Base-by-base conservation (phyloP, 768 basidiomycete genomes). In the Kwoniella dejecticola region DNA sequence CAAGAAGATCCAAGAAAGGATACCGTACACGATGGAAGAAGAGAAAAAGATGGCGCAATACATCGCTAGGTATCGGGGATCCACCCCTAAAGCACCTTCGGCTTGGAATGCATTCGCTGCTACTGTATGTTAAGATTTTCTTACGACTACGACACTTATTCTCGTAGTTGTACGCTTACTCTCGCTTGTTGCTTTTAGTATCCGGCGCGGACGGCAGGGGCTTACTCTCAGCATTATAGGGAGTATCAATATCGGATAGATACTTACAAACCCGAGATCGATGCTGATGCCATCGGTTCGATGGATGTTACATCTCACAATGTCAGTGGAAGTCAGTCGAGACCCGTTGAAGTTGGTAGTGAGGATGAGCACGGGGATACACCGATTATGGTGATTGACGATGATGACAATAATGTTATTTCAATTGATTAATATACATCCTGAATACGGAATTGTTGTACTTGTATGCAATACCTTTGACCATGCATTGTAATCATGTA, bases 41-140 rank as follows among this genome's bases (percentile, higher is more conserved):
- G 62, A 63, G 41, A 47, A 27, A 50, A 42, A 33, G 19, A 64
- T 64, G 63, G 49, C 50, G 2, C 17, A 46, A 15, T 48, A 54
- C 31, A 57, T 57, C 7, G 30, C 48, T 8, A 30, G 24, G 4
- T 40, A 60, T 52, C 13, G 23, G 2, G 40, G 49, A n/a, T 21
- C 33, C 1, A n/a, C 48, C n/a, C 40, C 53, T 24, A 52, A 41
- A 30, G 41, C 24, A 23, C 19, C 36, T 17, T n/a, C 19, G 21
- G 40, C 48, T 27, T 64, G 63, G 63, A 27, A 17, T 2, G 24
- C 31, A 24, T 60, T 60, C 31, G 57, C 46, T 21, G 23, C 24
- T 13, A 60, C 10, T 29, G 63, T 64, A 29, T 54, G 63, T 50
- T 5, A 4, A 24, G 41, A 42, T 42, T 5, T 8, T 12, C 41